Percentiles rank a stretch among this genome's conserved stretches.
Evolutionary conservation across 352 stramenopile genomes (phyloP).

Genomic region (Lagenidium giganteum): DNA sequence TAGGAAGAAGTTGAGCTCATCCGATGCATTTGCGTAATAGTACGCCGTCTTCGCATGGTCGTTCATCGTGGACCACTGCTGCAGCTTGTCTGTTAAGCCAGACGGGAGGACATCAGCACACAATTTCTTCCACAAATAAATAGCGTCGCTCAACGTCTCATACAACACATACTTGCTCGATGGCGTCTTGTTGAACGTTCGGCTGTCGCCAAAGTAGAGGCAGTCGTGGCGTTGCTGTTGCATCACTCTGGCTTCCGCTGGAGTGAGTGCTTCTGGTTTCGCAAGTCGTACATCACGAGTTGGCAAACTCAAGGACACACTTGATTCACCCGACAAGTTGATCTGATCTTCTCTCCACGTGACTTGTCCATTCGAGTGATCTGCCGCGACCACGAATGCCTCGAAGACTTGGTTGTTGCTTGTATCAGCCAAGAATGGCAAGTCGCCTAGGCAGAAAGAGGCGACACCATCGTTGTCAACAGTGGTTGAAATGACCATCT

Average conservation of each 20-base stretch:
- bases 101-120: background rate
- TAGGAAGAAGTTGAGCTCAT: conserved; percentile 17
- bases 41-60: conserved; percentile 5
- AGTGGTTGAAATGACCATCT: no score
- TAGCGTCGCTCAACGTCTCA: conserved; percentile 5
- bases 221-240: conserved; percentile 9
- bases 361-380: no score
- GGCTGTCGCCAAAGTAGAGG: background rate
- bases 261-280: conserved; percentile 1
- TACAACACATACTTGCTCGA: conserved; percentile 14
- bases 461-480: no score
- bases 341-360: no score
- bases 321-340: no score
- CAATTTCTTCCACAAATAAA: conserved; percentile 13
- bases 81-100: conserved; percentile 1
- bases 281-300: conserved; percentile 8
- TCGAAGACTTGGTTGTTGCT: no score
- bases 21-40: conserved; percentile 8
- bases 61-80: conserved; percentile 2
- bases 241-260: background rate
- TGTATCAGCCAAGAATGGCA: no score
- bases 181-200: background rate
- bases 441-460: no score
- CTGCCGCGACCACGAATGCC: no score
- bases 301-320: no score